These are phyloP conservation scores for Circinella umbellata DNA, from an alignment of 371 early-diverging fungal species.

Conservation along the genomic window DNA sequence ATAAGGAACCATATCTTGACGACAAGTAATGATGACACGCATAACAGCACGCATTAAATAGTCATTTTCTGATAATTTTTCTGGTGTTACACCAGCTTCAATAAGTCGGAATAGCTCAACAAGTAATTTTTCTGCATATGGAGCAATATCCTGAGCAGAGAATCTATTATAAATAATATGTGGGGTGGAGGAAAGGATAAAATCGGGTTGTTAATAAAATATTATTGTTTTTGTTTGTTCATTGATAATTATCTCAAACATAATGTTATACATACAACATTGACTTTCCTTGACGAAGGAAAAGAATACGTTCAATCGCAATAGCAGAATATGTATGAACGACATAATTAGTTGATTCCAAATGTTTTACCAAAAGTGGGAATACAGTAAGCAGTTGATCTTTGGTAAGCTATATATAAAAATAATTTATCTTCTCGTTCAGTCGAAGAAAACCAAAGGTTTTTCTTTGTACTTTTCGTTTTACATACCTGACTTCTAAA, in stretches of 20 bases:
- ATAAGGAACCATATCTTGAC: constrained; percentile 72
- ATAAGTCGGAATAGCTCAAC: constrained; percentile 79
- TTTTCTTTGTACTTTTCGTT: neutral
- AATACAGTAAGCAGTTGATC: constrained; percentile 77
- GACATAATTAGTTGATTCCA: constrained; percentile 79
- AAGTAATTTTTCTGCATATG: constrained; percentile 71
- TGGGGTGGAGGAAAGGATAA: no score
- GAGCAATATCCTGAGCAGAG: constrained; percentile 71
- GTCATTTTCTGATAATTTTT: constrained; percentile 95
- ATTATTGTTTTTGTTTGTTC: no score
- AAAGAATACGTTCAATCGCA: constrained; percentile 88
- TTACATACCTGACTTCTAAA: constrained; percentile 85
- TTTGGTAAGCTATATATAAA: constrained; percentile 61
- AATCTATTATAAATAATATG: constrained; percentile 49
- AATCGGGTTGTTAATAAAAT: no score
- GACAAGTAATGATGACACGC: constrained; percentile 80
- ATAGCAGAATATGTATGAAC: constrained; percentile 95
- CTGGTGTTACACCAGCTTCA: constrained; percentile 67
- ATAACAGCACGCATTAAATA: constrained; percentile 89
- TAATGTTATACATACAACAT: constrained; percentile 56
- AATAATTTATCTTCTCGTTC: neutral
- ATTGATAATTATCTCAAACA: neutral
- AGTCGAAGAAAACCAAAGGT: neutral
- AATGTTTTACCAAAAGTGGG: constrained; percentile 81
- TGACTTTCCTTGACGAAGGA: constrained; percentile 72